Percentiles rank a stretch among this genome's conserved stretches.
Conservation (phyloP, 768 basidiomycete genomes). For the Pulveroboletus ravenelii region DNA sequence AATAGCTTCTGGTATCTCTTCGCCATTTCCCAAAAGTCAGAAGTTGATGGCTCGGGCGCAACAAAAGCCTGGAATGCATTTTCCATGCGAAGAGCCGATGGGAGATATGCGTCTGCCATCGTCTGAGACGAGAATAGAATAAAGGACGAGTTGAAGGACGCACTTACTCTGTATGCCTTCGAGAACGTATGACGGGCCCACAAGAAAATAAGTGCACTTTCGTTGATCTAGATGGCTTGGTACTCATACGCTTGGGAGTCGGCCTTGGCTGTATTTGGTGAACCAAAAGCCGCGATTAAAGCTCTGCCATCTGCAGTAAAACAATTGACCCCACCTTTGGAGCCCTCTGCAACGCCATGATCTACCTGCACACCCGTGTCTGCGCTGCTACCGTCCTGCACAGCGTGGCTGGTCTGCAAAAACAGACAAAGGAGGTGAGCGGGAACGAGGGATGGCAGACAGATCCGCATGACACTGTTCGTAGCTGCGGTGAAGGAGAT, state of each 20-base stretch:
- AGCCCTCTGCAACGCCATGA: too few relatives aligned
- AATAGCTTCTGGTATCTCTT: background rate
- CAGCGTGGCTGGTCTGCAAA: background rate
- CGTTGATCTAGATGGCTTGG: background rate
- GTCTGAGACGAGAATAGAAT: background rate
- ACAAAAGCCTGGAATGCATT: background rate
- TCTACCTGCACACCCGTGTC: too few relatives aligned
- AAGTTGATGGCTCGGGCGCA: background rate
- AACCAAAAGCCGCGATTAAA: too few relatives aligned
- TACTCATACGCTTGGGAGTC: background rate
- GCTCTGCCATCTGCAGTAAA: too few relatives aligned
- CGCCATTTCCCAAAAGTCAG: slow-evolving; percentile 11
- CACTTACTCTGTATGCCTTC: slow-evolving; percentile 1
- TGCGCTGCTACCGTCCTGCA: too few relatives aligned
- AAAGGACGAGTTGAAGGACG: background rate
- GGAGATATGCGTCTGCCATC: background rate
- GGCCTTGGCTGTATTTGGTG: background rate
- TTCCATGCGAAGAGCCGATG: background rate
- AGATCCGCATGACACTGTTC: background rate
- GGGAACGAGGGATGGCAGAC: background rate
- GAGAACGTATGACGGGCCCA: background rate
- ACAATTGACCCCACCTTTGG: too few relatives aligned
- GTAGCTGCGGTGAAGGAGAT: too few relatives aligned
- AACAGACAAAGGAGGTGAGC: too few relatives aligned
- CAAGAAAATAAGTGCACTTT: background rate